Base-by-base conservation (phyloP, 805 yeast genomes). In the Suhomyces vadensis region DNA sequence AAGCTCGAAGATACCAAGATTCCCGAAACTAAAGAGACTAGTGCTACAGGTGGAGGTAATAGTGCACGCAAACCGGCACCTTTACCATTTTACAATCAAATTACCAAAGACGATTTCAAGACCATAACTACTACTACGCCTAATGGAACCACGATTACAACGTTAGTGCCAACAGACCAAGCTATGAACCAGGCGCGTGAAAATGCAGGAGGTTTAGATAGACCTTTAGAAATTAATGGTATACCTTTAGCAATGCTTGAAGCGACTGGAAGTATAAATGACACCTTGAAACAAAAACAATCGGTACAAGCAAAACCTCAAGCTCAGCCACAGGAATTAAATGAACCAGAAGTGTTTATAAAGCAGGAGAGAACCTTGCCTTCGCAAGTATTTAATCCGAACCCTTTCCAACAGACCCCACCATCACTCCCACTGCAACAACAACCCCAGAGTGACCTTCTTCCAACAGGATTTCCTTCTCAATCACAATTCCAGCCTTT, bases 91-190 rank as follows among this genome's bases (percentile, higher is more conserved):
- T 90, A 89, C 64, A 87, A 87, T 58, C 96, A 90, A 62, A 90
- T 90, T 57, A 85, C 91, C 23, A 83, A 82, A 54, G 97, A 90
- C 61, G 92, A 88, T 61, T 90, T 88, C 67, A 85, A 84, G 40
- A 84, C 96, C 0, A 81, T 86, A 23, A 84, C 90, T 1, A 82
- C 88, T 2, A 90, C 95, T 0, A 85, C 96, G 0, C 96, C 96
- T 1, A 87, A 87, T 53, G 97, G 97, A 43, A 90, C 97, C 0
- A 87, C 97, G 0, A 77, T 89, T 17, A 90, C 97, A 0, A 89
- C 91, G 0, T 74, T 90, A 51, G 91, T 88, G 1, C 97, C 96
- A 2, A 88, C 96, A 0, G 85, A 85, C 57, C 80, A 79, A 48
- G 94, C 95, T 0, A 73, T 87, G 67, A 67, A 67, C 23, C 78